These are phyloP conservation scores for Diutina neorugosa DNA, from an alignment of 1,139 yeast genomes.

Conservation along the genomic window DNA sequence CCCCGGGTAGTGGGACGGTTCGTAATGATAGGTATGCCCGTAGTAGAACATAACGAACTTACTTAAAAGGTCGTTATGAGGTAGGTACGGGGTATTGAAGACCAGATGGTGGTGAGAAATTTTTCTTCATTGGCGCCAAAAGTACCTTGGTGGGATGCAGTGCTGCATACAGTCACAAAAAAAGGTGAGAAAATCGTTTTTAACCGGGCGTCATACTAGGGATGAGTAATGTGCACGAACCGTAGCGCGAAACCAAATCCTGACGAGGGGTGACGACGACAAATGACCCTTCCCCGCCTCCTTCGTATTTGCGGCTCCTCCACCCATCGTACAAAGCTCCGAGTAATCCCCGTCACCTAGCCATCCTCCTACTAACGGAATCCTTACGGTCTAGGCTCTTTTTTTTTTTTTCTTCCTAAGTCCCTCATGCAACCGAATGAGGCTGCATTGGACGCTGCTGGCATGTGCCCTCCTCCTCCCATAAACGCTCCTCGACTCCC, in stretches of 20 bases:
- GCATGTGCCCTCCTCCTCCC: not conserved
- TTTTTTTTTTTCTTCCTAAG: too few species aligned
- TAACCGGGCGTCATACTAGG: not conserved
- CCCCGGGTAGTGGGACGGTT: not conserved
- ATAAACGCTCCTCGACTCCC: not conserved
- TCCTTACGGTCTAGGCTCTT: not conserved
- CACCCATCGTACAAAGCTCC: too few species aligned
- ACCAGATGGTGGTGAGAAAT: conserved; percentile 2
- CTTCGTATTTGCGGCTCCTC: not conserved
- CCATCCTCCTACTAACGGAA: too few species aligned
- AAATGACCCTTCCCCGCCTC: not conserved
- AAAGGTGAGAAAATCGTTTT: not conserved
- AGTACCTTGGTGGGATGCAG: not conserved
- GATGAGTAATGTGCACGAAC: not conserved
- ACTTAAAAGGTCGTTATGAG: conserved; percentile 3
- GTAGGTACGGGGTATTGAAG: not conserved
- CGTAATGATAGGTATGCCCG: conserved; percentile 3
- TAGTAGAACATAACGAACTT: conserved; percentile 4
- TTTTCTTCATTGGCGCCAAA: not conserved
- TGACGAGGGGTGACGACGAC: not conserved
- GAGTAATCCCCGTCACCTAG: too few species aligned
- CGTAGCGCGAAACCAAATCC: not conserved
- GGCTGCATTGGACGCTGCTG: not conserved
- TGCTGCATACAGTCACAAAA: not conserved
- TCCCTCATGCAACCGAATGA: not conserved